Evolutionary conservation across 106 monocot species (phyloP), one percentile per base, ranked within the genome.

Genomic region (Apostasia ramifera): DNA sequence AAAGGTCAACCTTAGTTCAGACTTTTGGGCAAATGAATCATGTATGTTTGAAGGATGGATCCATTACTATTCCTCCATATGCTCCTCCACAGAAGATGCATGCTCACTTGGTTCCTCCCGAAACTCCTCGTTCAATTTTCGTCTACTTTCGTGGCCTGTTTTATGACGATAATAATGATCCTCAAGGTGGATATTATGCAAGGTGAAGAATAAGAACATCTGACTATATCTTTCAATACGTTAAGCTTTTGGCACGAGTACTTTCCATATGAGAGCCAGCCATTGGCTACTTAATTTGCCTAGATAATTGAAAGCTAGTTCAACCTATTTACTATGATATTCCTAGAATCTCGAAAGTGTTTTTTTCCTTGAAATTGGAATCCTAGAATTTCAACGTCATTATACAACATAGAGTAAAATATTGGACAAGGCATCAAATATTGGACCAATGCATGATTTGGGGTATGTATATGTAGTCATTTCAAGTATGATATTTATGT

Each of bases 11-110:
- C 11, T 47, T 91, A 54, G 91, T 91, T 62, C 91, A 91, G 55
- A 91, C 91, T 50, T 91, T 91, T 72, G 91, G 91, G 55, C 91
- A 91, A 58, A 41, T 64, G 68, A 82, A 91, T 50, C 91, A 91
- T 77, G 91, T 91, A 39, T 91, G 91, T 62, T 74, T 91, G 60
- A 87, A 91, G 64, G 91, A 84, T 42, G 84, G 82, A 8, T 91
- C 91, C 5, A 87, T 91, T n/a, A 86, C 75, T 6, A 87, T 91
- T 71, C 91, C 91, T 38, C 91, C 91, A 57, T 91, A 80, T 69
- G 91, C 91, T 2, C 91, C 91, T 65, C 91, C 87, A 13, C 84
- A 87, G 77, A 91, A 91, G 66, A 91, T 91, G 91, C 87, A 87
- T 48, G 80, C 91, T 71, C 91, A 91, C 63, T 66, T 91, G 14